Evolutionary conservation across 1,139 yeast genomes (phyloP), one percentile per base, ranked within the genome.

Genomic region (Saccharomycopsis phalli): DNA sequence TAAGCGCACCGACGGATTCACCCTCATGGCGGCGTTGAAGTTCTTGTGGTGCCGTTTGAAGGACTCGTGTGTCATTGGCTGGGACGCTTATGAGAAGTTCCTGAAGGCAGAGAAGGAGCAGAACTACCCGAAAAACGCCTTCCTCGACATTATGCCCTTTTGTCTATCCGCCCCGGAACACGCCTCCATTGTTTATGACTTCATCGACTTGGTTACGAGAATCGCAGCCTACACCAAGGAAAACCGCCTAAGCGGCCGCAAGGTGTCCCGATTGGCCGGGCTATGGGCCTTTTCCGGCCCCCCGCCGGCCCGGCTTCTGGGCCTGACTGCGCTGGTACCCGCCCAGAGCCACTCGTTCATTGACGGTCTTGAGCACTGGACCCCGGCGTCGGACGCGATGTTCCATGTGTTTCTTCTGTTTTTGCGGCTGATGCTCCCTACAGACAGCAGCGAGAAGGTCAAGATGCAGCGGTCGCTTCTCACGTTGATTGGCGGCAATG

Each of bases 31-130:
- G 45, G 77, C 78, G 3, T 63, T 86, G 46, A 86, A 83, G 55
- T 86, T 81, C 60, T 66, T 87, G 41, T 87, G 96, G 96, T 74
- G 91, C 47, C 63, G 96, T 48, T 60, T 87, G 23, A 91, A 91
- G 2, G 80, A 80, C 43, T 74, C 76, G 47, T 88, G 88, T 49
- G 69, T 86, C 25, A 76, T 87, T 32, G 93, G 95, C 0, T 84
- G 95, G 94, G 81, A 79, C 46, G 76, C 84, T 1, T 87, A 87
- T 56, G 65, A 76, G 27, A 76, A 78, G 47, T 87, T 80, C 57
- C 76, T 70, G 51, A 65, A 71, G 25, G 64, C 73, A 44, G 95
- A 86, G 56, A 68, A 68, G 39, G 78, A 75, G 41, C 74, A 74
- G 17, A 69, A 76, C 28, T 73, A 68, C 53, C 84, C 91, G n/a